Evolutionary conservation across 2,329 filamentous ascomycete genomes (phyloP), one percentile per base, ranked within the genome.

Genomic region (Cryphonectria nitschkei): DNA sequence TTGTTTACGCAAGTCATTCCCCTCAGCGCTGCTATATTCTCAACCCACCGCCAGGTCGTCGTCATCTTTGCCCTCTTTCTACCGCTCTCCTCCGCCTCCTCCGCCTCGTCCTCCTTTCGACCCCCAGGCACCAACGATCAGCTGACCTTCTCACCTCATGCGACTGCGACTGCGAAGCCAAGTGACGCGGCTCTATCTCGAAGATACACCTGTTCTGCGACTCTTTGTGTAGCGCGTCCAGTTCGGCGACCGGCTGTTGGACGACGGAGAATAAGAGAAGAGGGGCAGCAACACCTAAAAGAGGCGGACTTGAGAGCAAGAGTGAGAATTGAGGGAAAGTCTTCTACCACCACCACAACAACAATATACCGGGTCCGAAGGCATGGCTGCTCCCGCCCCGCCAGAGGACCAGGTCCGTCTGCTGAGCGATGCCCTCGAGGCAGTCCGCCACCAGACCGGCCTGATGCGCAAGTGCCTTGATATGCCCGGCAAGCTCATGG

Each of bases 401-500:
- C 86, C 90, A 75, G 92, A 95, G 83, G 92, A 95, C 83, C 92
- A 92, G 88, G 94, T 93, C 78, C 93, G 95, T 78, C 89, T 99
- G 85, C 91, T 99, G 77, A 96, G 99, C 85, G 96, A 99, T 91
- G 96, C 97, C 79, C 86, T 98, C 82, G 90, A 93, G 73, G 95
- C 97, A 67, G 97, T 99, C 83, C 93, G 95, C 84, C 95, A 98
- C 84, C 97, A 99, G 88, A 96, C 95, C 72, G 90, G 91, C 78
- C 88, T 97, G 80, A 99, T 99, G 96, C 94, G 95, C 84, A 95
- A 97, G 85, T 98, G 95, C 78, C 88, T 99, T 73, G 97, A 99
- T 81, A 97, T 94, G 13, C 95, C 96, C 8, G 95, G 96, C 75
- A 99, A 99, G 88, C 90, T 99, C 75, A 99, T 99, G 96, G 96